Percentiles rank a stretch among this genome's conserved stretches.
Evolutionary conservation across 257 asterid genomes (phyloP).

Genomic region (Sherardia arvensis): DNA sequence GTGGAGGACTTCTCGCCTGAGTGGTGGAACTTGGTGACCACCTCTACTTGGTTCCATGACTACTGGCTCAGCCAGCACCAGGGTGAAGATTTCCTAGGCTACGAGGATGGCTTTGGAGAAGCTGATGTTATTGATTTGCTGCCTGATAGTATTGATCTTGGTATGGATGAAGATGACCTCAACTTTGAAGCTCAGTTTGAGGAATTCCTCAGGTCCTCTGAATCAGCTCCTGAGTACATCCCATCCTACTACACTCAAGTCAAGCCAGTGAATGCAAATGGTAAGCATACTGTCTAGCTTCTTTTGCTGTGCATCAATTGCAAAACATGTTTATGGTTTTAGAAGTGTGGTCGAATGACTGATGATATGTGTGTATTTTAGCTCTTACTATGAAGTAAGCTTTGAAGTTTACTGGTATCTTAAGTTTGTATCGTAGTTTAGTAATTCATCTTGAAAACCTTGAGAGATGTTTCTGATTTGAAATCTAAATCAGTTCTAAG

Average conservation of each 20-base stretch:
- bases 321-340: not conserved
- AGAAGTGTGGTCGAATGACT: too few species aligned
- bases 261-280: constrained; percentile 28
- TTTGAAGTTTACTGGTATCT: too few species aligned
- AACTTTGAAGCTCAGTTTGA: constrained; percentile 84
- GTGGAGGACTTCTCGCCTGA: constrained; percentile 95
- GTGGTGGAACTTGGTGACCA: constrained; percentile 86
- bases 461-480: not conserved
- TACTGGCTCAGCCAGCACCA: constrained; percentile 75
- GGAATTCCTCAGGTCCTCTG: constrained; percentile 63
- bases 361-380: not conserved
- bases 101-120: constrained; percentile 21
- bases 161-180: constrained; percentile 69
- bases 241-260: constrained; percentile 14
- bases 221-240: constrained; percentile 24
- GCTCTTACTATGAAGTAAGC: not conserved
- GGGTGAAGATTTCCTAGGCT: constrained; percentile 39
- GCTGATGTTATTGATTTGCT: constrained; percentile 38
- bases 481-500: not conserved
- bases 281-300: constrained; percentile 16
- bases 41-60: constrained; percentile 73
- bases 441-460: not conserved
- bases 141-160: constrained; percentile 74
- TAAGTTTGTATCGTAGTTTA: not conserved
- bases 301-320: not conserved